These are phyloP conservation scores for Yarrowia divulgata DNA, from an alignment of 805 yeast species.

Conservation along the genomic window DNA sequence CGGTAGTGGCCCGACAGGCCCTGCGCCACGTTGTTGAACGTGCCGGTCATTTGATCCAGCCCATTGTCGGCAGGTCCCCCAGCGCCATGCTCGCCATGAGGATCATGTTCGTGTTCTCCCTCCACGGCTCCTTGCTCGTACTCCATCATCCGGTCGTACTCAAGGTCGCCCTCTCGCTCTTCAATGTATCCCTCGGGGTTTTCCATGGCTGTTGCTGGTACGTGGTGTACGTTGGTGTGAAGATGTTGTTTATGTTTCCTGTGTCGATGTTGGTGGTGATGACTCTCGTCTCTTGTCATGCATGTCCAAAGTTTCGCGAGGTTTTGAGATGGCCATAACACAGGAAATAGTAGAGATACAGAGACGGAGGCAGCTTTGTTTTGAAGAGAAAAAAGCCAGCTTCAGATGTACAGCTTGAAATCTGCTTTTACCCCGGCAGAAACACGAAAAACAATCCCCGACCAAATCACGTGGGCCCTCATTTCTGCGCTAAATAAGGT, in stretches of 20 bases:
- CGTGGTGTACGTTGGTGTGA: neutral
- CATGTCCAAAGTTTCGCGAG: neutral
- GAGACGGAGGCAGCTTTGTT: neutral
- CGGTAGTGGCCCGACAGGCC: conserved; percentile 83
- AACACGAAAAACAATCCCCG: neutral
- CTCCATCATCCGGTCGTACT: conserved; percentile 38
- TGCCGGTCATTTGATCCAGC: conserved; percentile 56
- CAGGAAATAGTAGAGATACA: neutral
- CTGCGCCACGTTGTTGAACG: conserved; percentile 89
- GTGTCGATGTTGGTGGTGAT: neutral
- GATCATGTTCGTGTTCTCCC: conserved; percentile 31
- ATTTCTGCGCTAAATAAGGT: conserved; percentile 10
- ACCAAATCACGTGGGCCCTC: neutral
- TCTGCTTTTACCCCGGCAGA: neutral
- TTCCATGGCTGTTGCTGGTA: conserved; percentile 18
- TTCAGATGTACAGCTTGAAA: too few species aligned
- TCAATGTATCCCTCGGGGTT: conserved; percentile 37
- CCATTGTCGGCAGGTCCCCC: conserved; percentile 2
- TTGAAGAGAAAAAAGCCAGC: neutral
- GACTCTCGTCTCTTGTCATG: neutral
- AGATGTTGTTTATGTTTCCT: neutral
- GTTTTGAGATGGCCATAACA: neutral
- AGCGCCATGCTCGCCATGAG: neutral
- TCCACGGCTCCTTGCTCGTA: conserved; percentile 28
- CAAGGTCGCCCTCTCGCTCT: conserved; percentile 34